phyloP scores from a whole-genome alignment of 352 stramenopile species.

The Phytopythium vexans region DNA sequence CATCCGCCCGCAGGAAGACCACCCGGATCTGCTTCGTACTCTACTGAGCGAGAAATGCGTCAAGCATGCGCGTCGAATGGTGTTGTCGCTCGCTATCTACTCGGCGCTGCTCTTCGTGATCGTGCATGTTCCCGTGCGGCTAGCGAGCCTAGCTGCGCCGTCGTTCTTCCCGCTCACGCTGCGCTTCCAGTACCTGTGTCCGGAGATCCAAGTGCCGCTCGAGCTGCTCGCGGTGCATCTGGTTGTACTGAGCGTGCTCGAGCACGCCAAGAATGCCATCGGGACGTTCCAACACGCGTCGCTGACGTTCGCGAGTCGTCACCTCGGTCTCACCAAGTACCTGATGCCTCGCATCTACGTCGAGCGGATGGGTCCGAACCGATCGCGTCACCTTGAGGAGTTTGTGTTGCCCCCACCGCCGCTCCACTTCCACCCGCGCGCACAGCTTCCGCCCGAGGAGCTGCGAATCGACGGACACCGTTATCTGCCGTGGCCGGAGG shows the following conservation, averaged over 20 bases:
- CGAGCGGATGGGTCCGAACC: constrained; percentile 9
- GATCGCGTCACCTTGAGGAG: constrained; percentile 2
- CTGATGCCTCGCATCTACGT: constrained; percentile 58
- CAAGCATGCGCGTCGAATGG: constrained; percentile 93
- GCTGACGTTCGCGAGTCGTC: constrained; percentile 50
- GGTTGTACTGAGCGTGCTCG: constrained; percentile 92
- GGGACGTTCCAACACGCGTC: constrained; percentile 68
- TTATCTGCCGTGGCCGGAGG: constrained; percentile 83
- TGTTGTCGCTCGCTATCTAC: constrained; percentile 92
- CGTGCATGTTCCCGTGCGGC: constrained; percentile 82
- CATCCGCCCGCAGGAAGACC: constrained; percentile 94
- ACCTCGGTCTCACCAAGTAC: constrained; percentile 67
- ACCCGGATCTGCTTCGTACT: constrained; percentile 94
- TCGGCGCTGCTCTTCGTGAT: constrained; percentile 81
- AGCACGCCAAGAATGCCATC: constrained; percentile 88
- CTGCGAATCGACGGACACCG: constrained; percentile 65
- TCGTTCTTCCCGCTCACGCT: constrained; percentile 75
- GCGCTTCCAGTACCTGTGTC: constrained; percentile 91
- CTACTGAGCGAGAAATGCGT: constrained; percentile 91
- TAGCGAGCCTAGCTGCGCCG: constrained; percentile 43
- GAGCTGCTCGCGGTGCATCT: constrained; percentile 96
- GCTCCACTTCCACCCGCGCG: constrained; percentile 78
- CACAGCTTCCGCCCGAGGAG: constrained; percentile 63
- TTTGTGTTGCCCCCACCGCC: constrained; percentile 60
- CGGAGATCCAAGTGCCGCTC: constrained; percentile 94